Evolutionary conservation across 768 basidiomycete species (phyloP), one percentile per base, ranked within the genome.

Genomic region (Cystofilobasidium ferigula): DNA sequence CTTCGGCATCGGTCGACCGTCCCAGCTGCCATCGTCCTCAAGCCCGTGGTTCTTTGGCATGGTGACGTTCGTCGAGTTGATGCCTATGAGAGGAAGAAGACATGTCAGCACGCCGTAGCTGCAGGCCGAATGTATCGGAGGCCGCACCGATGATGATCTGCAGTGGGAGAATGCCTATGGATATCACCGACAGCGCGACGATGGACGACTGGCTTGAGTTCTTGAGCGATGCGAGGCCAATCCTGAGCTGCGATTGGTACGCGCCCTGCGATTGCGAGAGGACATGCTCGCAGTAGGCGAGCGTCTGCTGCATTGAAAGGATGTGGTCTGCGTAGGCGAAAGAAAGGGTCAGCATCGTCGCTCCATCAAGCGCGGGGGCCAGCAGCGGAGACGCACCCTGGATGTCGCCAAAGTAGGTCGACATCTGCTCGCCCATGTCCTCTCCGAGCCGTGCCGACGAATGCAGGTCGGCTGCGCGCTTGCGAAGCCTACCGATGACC

Each of bases 401-500:
- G 1, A 97, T 82, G 74, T 97, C 92, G 28, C 88, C 89, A 78
- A 93, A 83, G 73, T 94, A 90, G 3, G 91, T 87, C 14, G 83
- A 85, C 28, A 94, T 82, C 69, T 89, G 88, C 26, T 80, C 75
- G 60, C 84, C 82, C 20, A 84, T 82, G 5, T 76, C 78, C 14
- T 28, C 30, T 6, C 51, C 28, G 28, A 54, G 26, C 51, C 28
- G 16, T 8, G 51, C 51, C 14, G 28, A 28, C 18, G 28, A 30
- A 13, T 28, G 26, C 28, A 58, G 61, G 82, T 76, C 74, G 56
- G 64, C 74, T 1, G 89, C 79, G 22, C 92, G 79, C 74, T 94
- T 93, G 70, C 84, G 79, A 63, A 93, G 79, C 70, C 87, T 84
- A 2, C 85, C 81, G 36, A 93, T 80, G 9, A 97, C 87, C 73